Percentiles rank a stretch among this genome's conserved stretches.
phyloP scores from a whole-genome alignment of 179 eudicot species.

The Corrigiola litoralis region DNA sequence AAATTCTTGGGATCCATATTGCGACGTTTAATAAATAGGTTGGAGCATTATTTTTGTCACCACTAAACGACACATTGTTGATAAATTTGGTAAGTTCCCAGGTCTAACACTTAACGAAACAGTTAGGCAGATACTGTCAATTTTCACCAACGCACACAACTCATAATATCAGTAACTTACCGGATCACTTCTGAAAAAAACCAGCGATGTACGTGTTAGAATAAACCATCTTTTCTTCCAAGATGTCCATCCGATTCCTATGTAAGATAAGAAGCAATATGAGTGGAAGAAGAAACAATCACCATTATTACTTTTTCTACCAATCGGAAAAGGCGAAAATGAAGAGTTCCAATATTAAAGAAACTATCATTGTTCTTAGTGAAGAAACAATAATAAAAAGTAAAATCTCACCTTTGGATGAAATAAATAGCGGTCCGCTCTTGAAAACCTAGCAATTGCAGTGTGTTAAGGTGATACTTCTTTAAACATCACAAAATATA shows the following conservation, averaged over 20 bases:
- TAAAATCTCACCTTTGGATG: constrained; percentile 74
- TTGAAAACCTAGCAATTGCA: constrained; percentile 59
- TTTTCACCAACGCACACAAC: too few relatives aligned
- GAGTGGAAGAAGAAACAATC: constrained; percentile 1
- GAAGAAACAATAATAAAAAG: neutral
- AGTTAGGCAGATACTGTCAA: neutral
- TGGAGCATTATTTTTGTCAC: too few relatives aligned
- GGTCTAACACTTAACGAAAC: too few relatives aligned
- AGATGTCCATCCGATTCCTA: constrained; percentile 98
- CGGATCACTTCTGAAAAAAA: constrained; percentile 94
- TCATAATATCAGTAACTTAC: constrained; percentile 45
- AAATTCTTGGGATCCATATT: neutral
- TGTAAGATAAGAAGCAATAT: constrained; percentile 19
- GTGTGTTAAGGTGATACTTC: neutral
- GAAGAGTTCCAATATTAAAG: neutral
- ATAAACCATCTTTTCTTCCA: constrained; percentile 99
- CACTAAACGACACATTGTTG: neutral
- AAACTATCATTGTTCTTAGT: neutral
- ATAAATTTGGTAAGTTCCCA: too few relatives aligned
- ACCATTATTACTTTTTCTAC: neutral
- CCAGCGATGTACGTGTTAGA: constrained; percentile 84
- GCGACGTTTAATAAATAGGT: neutral
- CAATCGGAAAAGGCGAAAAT: neutral
- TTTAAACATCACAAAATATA: neutral
- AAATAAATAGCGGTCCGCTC: constrained; percentile 79